Base-by-base conservation (phyloP, 257 asterid species). In the Solanum commersonii region DNA sequence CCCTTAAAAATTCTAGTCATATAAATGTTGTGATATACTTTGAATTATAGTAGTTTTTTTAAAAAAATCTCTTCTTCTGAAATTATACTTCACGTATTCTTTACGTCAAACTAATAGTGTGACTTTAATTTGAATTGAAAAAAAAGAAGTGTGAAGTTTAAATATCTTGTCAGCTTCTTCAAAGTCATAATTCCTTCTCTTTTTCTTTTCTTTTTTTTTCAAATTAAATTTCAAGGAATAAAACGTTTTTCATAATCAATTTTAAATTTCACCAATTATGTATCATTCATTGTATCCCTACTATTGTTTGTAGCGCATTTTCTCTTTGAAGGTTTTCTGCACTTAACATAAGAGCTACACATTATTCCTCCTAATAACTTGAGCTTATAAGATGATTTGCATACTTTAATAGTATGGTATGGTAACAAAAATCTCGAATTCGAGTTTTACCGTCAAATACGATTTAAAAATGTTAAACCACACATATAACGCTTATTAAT, bases 371-470 rank as follows among this genome's bases (percentile, higher is more conserved):
- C 15, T 42, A 42, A 42, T 42, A 42, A 42, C 49, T 42, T 42
- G 4, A 13, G 65, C 10, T 18, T 56, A 56, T 56, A 60, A 22
- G 76, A 31, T 31, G 78, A 71, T 5, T 44, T 8, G 13, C n/a
- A 31, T 31, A 27, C 2, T 13, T 27, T 44, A 38, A 44, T 12
- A 68, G 33, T 27, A 71, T 4, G 13, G 8, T 16, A 72, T 0
- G 8, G 3, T 68, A 5, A 5, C 2, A 65, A 65, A 25, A n/a
- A n/a, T 65, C 15, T 11, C 3, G 9, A 25, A 65, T 65, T 65
- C 4, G 5, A 68, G 1, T 6, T 27, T 27, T 14, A 68, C 8
- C 5, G 2, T 3, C 3, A 6, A 27, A 6, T 0, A 7, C 3
- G 35, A 14, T 14, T 68, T 18, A 27, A 14, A 63, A 29, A 1